phyloP scores from a whole-genome alignment of 352 stramenopile genomes.

The Hyaloperonospora brassicae region DNA sequence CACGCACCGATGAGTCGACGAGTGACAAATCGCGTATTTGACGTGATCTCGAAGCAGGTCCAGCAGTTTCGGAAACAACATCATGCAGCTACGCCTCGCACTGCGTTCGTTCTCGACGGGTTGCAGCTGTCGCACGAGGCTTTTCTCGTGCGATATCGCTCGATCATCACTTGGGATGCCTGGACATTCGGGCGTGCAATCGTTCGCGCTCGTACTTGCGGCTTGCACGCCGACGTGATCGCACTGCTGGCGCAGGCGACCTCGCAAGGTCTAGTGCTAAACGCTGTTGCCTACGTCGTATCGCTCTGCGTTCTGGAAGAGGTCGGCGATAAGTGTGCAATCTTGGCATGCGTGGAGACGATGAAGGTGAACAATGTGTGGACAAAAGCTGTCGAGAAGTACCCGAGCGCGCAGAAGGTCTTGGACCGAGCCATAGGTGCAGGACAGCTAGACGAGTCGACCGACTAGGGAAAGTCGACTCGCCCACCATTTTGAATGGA shows the following conservation, averaged over 20 bases:
- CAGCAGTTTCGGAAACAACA: constrained; percentile 24
- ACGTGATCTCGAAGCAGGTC: constrained; percentile 51
- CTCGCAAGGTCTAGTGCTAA: constrained; percentile 25
- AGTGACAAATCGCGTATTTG: constrained; percentile 43
- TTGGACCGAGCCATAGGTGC: constrained; percentile 19
- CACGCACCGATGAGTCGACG: constrained; percentile 39
- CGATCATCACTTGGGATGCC: constrained; percentile 38
- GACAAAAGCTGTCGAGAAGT: constrained; percentile 30
- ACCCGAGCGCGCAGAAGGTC: constrained; percentile 28
- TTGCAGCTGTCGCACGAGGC: constrained; percentile 47
- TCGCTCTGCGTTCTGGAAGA: constrained; percentile 37
- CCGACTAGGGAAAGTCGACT: constrained; percentile 1
- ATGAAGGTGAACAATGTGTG: constrained; percentile 27
- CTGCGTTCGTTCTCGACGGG: constrained; percentile 34
- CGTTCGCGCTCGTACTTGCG: constrained; percentile 40
- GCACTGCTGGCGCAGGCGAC: constrained; percentile 40
- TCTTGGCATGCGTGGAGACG: constrained; percentile 26
- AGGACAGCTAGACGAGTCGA: background rate
- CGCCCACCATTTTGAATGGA: background rate
- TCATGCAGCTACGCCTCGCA: constrained; percentile 6
- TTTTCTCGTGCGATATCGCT: constrained; percentile 45
- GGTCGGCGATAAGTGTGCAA: constrained; percentile 16
- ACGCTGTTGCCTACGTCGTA: constrained; percentile 41
- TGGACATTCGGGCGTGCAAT: constrained; percentile 50
- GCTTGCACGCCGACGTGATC: constrained; percentile 35